A percentile compares a stretch with the other conserved stretches of the same genome.
Conservation (phyloP, 2,329 filamentous ascomycete species). For the Ophiobolus disseminans region DNA sequence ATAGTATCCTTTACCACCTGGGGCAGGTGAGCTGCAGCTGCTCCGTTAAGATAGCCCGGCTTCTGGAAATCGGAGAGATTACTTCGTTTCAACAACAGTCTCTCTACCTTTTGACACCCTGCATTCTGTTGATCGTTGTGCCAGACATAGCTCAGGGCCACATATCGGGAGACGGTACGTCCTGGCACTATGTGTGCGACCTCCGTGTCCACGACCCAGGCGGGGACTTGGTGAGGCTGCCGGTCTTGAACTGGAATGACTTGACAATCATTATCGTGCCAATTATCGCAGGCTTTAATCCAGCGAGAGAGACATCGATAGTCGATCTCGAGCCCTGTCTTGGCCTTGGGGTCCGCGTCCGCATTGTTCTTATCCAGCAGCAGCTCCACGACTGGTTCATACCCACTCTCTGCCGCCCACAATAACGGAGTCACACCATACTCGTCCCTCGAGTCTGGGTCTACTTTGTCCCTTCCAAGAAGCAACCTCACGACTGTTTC, state of each 20-base stretch:
- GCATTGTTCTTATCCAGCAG: constrained; percentile 5
- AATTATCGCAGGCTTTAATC: constrained; percentile 7
- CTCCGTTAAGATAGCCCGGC: neutral
- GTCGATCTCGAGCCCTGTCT: constrained; percentile 3
- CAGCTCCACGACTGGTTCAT: constrained; percentile 8
- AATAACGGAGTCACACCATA: constrained; percentile 1
- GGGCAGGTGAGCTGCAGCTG: neutral
- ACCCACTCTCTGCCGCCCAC: neutral
- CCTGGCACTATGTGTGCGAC: constrained; percentile 12
- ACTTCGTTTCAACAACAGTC: constrained; percentile 4
- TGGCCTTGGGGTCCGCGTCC: neutral
- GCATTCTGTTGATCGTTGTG: constrained; percentile 3
- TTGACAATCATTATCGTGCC: constrained; percentile 1
- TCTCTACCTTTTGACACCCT: neutral
- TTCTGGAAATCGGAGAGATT: constrained; percentile 10
- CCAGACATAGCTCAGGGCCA: constrained; percentile 19
- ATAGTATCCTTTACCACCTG: constrained; percentile 9
- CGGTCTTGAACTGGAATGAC: constrained; percentile 1
- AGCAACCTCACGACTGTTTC: neutral
- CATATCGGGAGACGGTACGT: constrained; percentile 5
- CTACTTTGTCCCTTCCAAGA: neutral
- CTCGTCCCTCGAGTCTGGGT: constrained; percentile 6
- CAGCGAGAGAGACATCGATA: constrained; percentile 6
- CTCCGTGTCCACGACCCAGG: constrained; percentile 8
- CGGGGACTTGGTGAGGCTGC: constrained; percentile 2